Percentiles rank a stretch among this genome's conserved stretches.
Evolutionary conservation across 441 rosid genomes (phyloP).

Genomic region (Erysimum cheiri): DNA sequence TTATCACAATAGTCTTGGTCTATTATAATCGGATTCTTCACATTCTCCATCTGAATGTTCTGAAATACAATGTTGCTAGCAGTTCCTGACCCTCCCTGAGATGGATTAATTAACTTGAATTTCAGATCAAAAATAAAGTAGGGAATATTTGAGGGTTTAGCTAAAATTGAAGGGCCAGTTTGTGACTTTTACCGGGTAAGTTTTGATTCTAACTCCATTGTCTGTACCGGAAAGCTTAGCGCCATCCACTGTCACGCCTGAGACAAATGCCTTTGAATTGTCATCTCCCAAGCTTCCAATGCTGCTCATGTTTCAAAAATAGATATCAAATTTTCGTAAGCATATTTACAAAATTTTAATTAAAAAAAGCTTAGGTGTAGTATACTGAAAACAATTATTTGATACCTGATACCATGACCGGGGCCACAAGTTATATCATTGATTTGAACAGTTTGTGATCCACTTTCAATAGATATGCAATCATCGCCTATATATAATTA

Average conservation of each 20-base stretch:
- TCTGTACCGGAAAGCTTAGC: conserved; percentile 65
- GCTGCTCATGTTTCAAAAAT: conserved; percentile 42
- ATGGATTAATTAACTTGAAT: neutral
- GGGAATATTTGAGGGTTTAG: neutral
- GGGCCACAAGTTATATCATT: conserved; percentile 74
- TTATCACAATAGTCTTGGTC: conserved; percentile 87
- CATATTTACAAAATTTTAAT: neutral
- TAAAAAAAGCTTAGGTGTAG: neutral
- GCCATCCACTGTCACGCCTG: conserved; percentile 59
- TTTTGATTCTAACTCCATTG: conserved; percentile 90
- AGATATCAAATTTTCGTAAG: neutral
- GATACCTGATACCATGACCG: conserved; percentile 91
- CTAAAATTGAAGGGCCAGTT: neutral
- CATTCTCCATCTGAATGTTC: conserved; percentile 73
- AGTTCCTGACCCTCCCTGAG: conserved; percentile 87
- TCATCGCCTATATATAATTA: conserved; percentile 66
- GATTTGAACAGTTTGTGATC: conserved; percentile 66
- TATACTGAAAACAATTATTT: neutral
- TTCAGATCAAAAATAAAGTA: neutral
- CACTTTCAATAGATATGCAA: conserved; percentile 80
- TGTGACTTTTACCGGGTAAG: conserved; percentile 68
- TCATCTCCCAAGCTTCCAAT: conserved; percentile 79
- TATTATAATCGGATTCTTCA: conserved; percentile 80
- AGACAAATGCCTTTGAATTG: conserved; percentile 62
- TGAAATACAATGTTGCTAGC: conserved; percentile 71